Evolutionary conservation across 2,329 filamentous ascomycete genomes (phyloP), one percentile per base, ranked within the genome.

Genomic region (Alternaria panax): DNA sequence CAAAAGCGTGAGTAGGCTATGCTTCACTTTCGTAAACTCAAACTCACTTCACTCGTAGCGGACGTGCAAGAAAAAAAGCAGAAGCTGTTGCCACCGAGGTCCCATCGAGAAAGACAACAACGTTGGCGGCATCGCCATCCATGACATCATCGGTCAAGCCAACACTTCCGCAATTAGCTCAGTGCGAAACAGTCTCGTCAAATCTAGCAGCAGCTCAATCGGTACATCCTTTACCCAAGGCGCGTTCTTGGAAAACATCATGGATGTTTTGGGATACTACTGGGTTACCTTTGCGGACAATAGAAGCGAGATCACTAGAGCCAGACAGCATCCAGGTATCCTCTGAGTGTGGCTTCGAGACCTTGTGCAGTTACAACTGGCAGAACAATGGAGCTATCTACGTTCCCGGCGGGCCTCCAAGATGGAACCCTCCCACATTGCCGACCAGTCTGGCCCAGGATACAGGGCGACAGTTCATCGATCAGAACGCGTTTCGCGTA

Each of bases 401-500:
- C 32, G 63, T 70, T 2, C 66, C 60, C 54, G 68, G 65, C 47
- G 61, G 52, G n/a, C 66, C 66, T 34, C 68, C 65, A 3, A 63
- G 54, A 51, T 70, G 68, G 68, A 53, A 30, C 12, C 62, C 63
- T 24, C 60, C 47, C 22, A 14, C 55, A 0, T 42, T 70, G 18
- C 68, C 68, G 11, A 40, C 51, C 30, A 62, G 48, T 32, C 51
- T 70, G 2, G 28, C 41, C 2, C 47, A 42, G 24, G 63, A 69
- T 46, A 38, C 28, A 2, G 63, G 65, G 14, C 34, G 43, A 11
- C 52, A 55, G 12, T 72, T 63, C 51, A 59, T 70, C n/a, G 69
- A 75, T 51, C 70, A 74, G 60, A 75, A 75, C 59, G 63, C 63
- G 12, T 55, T 57, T n/a, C 71, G 71, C 16, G 59, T 69, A 5